Base-by-base conservation (phyloP, 352 stramenopile genomes). In the Saprolegnia parasitica region DNA sequence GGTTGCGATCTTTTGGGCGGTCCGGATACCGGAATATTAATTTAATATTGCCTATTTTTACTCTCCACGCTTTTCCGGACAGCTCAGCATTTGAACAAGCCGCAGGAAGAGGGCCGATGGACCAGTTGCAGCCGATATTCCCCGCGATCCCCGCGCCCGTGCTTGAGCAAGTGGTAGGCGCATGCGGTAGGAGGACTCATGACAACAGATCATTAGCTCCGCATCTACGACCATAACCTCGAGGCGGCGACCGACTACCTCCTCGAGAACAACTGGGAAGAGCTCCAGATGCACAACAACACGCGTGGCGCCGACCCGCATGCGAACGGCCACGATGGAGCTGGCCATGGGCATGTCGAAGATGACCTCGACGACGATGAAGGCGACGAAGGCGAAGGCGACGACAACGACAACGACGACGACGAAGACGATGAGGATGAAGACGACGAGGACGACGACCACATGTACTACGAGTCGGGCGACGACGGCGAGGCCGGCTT, bases 231-330 rank as follows among this genome's bases (percentile, higher is more conserved):
- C 56, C 57, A 79, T 20, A 84, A 72, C 49, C 74, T 88, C 21
- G 78, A 81, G 29, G 57, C 79, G 18, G 81, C 81, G 9, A 87
- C 81, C 47, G 70, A 80, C 54, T 88, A 78, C 76, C 74, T 88
- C 10, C 32, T 87, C 9, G 79, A 87, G 67, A 83, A 88, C 65
- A 77, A 84, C 71, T 88, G 79, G 81, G 74, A 71, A 23, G 80
- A 88, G 42, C 46, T 1, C 24, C 42, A 21, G 24, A 45, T 0
- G 50, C 56, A 35, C 39, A 58, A 0, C 50, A 68, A 9, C 49
- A 65, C 58, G 18, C 26, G 21, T 32, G 29, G 29, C 32, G 58
- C 10, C 37, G 39, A 16, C 16, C 49, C 24, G 21, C 37, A 13
- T 6, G 56, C 65, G 0, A 35, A 66, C 55, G 32, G 49, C 26